Evolutionary conservation across 306 rosid genomes (phyloP), one percentile per base, ranked within the genome.

Genomic region (Pachyrhizus erosus): DNA sequence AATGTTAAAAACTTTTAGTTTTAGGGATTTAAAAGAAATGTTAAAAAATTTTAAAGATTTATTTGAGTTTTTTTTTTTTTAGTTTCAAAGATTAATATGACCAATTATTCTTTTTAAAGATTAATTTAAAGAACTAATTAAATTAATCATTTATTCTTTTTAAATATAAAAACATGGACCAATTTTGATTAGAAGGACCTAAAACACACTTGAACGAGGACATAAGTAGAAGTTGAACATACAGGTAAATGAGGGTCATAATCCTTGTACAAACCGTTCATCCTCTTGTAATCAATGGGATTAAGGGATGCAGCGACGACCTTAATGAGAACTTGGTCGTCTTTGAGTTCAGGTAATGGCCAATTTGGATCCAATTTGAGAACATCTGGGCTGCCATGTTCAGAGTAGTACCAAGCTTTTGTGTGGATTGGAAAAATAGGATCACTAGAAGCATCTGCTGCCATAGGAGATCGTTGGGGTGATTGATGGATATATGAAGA

Each of bases 251-350:
- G 79, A 70, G 76, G 65, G 43, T 88, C 87, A 2, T 84, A 49
- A 17, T 49, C 33, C 69, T 76, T 83, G 77, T 84, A 69, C 11
- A 92, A 13, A 1, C 12, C 96, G 14, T 43, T 67, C 52, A 77
- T 70, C 80, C 94, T 87, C 80, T 89, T 87, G 84, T 43, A 88
- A 85, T 92, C 97, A 26, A 92, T 55, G 0, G 93, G 97, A 77
- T 92, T 92, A 45, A 92, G 82, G 15, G 95, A 26, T 8, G 91
- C 93, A 52, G 97, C 97, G 18, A 83, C 80, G 9, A 92, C 91
- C 79, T 89, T 91, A 71, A 92, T 68, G 17, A 92, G 90, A 0
- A 89, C 87, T 64, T 92, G 92, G 12, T 92, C 82, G n/a, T 89
- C 89, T 45, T 60, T 82, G 7, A 89, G 69, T 66, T 83, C 40